Base-by-base conservation (phyloP, 495 filamentous ascomycete species). In the Emericellopsis terricola region DNA sequence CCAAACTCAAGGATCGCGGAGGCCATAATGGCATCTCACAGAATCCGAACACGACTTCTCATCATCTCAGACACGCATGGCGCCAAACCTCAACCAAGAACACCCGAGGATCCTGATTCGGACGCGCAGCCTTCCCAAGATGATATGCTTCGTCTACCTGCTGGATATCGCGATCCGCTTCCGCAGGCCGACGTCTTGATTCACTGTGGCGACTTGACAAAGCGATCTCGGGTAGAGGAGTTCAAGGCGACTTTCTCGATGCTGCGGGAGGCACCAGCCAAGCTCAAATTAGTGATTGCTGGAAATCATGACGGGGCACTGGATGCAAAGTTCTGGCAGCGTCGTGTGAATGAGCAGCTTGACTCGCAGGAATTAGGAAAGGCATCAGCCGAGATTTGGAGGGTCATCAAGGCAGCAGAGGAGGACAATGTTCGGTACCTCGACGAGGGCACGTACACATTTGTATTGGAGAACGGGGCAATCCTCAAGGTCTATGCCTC, bases 231-330 rank as follows among this genome's bases (percentile, higher is more conserved):
- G 10, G 30, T 65, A 2, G 31, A 47, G 27, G 68, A 82, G 42
- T 73, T 74, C 43, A 47, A 57, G 10, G 37, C 42, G 5, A 55
- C 61, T 7, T 43, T 85, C 15, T 34, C 54, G 2, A 62, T 79
- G 45, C 56, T 89, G 10, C 46, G 48, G 11, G 41, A 34, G 0
- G 65, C 74, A 34, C 43, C 68, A 4, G 79, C 81, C 0, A 66
- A 74, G 14, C 51, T 85, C 4, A 91, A 86, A 39, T 53, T 91
- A 23, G 70, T 86, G 21, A 83, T 91, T 33, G 71, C 81, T 1
- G 81, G 81, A 0, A 86, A 87, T 49, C 81, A 86, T 52, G 81
- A 87, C 46, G 65, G 79, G 36, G 69, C 69, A 0, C 66, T 86
- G 3, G 78, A 89, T 46, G 40, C 40, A 14, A 35, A 31, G 3